A percentile compares a stretch with the other conserved stretches of the same genome.
Conservation (phyloP, 108 stramenopile species). For the Tribonema minus region DNA sequence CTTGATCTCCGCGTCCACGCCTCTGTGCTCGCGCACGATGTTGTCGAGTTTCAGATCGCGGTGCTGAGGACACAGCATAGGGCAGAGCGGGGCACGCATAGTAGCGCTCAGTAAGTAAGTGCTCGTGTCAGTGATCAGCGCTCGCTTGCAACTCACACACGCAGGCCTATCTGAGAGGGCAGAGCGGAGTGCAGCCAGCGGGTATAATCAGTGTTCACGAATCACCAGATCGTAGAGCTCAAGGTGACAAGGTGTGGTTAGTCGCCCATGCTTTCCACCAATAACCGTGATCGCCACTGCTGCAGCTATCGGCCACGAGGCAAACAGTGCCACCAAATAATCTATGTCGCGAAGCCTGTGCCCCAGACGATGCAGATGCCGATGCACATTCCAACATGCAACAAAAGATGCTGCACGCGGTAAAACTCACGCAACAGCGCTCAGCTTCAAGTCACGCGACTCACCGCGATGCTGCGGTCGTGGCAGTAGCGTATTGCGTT, state of each 20-base stretch:
- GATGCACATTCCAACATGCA: not conserved
- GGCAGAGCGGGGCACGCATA: no score
- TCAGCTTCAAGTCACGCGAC: not conserved
- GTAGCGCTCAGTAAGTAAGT: no score
- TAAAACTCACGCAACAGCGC: not conserved
- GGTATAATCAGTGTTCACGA: no score
- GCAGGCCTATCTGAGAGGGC: not conserved
- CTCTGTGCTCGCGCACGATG: slow-evolving; percentile 43
- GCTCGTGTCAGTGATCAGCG: no score
- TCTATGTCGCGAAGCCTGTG: not conserved
- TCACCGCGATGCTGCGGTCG: slow-evolving; percentile 73
- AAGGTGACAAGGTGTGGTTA: no score
- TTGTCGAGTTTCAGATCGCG: slow-evolving; percentile 49
- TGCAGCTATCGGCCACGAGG: no score
- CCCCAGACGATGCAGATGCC: not conserved
- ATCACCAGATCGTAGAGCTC: no score
- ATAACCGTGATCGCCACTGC: no score
- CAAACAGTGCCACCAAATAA: not conserved
- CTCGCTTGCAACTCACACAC: not conserved
- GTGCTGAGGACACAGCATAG: slow-evolving; percentile 2
- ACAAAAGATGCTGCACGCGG: slow-evolving; percentile 57
- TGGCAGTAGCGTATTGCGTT: slow-evolving; percentile 92
- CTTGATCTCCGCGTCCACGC: slow-evolving; percentile 33
- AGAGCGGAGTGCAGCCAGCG: not conserved
- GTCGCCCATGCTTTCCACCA: no score